Evolutionary conservation across 1,284 basidiomycete species (phyloP).

Genomic region (Rugosomyces carneus): DNA sequence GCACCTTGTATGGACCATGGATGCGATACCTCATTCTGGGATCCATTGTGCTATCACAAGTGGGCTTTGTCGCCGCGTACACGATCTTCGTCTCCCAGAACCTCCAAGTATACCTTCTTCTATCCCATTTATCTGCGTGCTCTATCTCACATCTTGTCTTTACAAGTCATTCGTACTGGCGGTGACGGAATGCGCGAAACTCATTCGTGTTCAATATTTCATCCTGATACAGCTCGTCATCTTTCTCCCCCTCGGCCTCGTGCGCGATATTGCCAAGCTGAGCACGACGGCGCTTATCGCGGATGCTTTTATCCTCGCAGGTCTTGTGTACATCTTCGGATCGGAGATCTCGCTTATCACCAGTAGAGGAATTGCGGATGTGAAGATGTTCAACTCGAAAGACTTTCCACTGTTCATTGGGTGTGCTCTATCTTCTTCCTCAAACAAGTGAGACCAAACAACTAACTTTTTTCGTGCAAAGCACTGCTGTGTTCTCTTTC

Average conservation of each 20-base stretch:
- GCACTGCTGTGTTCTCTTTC: conserved; percentile 97
- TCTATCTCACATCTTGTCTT: conserved; percentile 5
- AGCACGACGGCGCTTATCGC: conserved; percentile 91
- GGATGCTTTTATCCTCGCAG: conserved; percentile 92
- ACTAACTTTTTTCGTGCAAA: conserved; percentile 22
- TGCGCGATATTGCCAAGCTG: conserved; percentile 89
- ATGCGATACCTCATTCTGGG: conserved; percentile 88
- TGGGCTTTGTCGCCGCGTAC: conserved; percentile 87
- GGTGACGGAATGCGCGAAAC: conserved; percentile 71
- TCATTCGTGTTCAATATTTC: conserved; percentile 71
- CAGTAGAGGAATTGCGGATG: conserved; percentile 70
- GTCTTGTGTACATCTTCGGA: conserved; percentile 81
- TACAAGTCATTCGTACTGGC: conserved; percentile 72
- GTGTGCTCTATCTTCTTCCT: conserved; percentile 40
- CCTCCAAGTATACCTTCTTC: conserved; percentile 45
- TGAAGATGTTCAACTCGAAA: conserved; percentile 83
- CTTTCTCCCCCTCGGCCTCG: conserved; percentile 83
- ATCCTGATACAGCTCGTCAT: conserved; percentile 82
- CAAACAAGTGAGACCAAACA: neutral
- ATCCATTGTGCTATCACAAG: conserved; percentile 87
- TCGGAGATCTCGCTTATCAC: conserved; percentile 71
- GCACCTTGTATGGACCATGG: conserved; percentile 85
- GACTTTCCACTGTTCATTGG: conserved; percentile 92
- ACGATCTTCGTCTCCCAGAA: conserved; percentile 96
- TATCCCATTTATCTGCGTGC: neutral